Evolutionary conservation across 495 filamentous ascomycete species (phyloP).

Genomic region (Aspergillus asperescens): DNA sequence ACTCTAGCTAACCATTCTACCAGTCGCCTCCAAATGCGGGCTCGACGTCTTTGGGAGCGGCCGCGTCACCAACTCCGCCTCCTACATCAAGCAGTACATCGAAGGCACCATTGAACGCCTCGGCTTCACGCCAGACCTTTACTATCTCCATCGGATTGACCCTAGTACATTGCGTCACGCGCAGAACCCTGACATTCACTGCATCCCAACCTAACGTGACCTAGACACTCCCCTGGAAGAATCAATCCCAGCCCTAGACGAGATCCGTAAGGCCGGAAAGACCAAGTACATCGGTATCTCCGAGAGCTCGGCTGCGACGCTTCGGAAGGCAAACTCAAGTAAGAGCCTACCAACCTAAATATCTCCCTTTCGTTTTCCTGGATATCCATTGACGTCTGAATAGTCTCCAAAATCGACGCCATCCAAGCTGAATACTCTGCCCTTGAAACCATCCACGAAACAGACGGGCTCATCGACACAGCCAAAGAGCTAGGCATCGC

Average conservation of each 20-base stretch:
- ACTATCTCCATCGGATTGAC: conserved; percentile 40
- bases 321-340: conserved; percentile 44
- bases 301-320: conserved; percentile 40
- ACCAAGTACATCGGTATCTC: conserved; percentile 46
- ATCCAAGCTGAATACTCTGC: conserved; percentile 48
- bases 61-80: conserved; percentile 41
- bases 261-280: conserved; percentile 42
- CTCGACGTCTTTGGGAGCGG: conserved; percentile 28
- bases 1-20: neutral
- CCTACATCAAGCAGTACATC: conserved; percentile 48
- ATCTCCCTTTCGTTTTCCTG: neutral
- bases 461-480: conserved; percentile 36
- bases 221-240: conserved; percentile 45
- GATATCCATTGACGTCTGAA: neutral
- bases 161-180: conserved; percentile 32
- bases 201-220: neutral
- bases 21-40: conserved; percentile 48
- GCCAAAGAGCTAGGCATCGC: conserved; percentile 38
- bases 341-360: neutral
- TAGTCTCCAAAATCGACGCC: conserved; percentile 48
- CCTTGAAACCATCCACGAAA: conserved; percentile 46
- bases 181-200: neutral
- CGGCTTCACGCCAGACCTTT: conserved; percentile 44
- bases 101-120: conserved; percentile 48
- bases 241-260: conserved; percentile 43